Conservation (phyloP, 768 basidiomycete species). For the Punctularia strigosozonata region DNA sequence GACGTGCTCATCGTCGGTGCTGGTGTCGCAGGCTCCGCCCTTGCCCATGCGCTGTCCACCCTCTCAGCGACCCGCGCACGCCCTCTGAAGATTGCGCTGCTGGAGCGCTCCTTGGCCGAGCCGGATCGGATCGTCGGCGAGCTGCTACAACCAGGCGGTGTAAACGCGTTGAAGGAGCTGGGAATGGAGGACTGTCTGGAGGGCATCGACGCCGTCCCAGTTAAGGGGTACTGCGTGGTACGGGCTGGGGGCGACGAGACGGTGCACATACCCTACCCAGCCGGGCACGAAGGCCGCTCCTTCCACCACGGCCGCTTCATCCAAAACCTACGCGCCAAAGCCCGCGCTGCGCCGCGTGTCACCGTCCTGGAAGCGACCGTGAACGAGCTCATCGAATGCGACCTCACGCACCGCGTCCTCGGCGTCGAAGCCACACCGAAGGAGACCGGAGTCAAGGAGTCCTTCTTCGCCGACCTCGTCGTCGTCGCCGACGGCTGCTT, state of each 20-base stretch:
- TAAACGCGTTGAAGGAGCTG: slow-evolving; percentile 61
- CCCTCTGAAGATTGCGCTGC: slow-evolving; percentile 66
- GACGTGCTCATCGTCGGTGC: slow-evolving; percentile 87
- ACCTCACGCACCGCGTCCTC: slow-evolving; percentile 37
- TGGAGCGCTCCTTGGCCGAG: slow-evolving; percentile 86
- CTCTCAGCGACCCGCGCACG: slow-evolving; percentile 24
- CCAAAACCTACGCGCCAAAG: slow-evolving; percentile 61
- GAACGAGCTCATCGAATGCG: slow-evolving; percentile 57
- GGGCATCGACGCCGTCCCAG: slow-evolving; percentile 78
- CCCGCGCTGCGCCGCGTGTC: slow-evolving; percentile 46
- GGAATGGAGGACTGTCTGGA: slow-evolving; percentile 70
- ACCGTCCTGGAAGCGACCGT: slow-evolving; percentile 81
- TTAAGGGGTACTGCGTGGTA: slow-evolving; percentile 79
- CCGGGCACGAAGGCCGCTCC: slow-evolving; percentile 56
- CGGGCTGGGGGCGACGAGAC: slow-evolving; percentile 45
- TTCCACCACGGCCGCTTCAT: slow-evolving; percentile 95
- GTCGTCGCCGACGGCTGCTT: slow-evolving; percentile 92
- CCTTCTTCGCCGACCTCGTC: slow-evolving; percentile 65
- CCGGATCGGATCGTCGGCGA: slow-evolving; percentile 98
- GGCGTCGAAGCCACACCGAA: slow-evolving; percentile 51
- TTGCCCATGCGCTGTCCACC: slow-evolving; percentile 76
- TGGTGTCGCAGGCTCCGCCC: slow-evolving; percentile 78
- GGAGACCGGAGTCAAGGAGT: slow-evolving; percentile 30
- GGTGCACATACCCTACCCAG: slow-evolving; percentile 87
- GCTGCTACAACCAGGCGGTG: slow-evolving; percentile 88